phyloP scores from a whole-genome alignment of 768 basidiomycete species.

The Boletus vinaceobasis region DNA sequence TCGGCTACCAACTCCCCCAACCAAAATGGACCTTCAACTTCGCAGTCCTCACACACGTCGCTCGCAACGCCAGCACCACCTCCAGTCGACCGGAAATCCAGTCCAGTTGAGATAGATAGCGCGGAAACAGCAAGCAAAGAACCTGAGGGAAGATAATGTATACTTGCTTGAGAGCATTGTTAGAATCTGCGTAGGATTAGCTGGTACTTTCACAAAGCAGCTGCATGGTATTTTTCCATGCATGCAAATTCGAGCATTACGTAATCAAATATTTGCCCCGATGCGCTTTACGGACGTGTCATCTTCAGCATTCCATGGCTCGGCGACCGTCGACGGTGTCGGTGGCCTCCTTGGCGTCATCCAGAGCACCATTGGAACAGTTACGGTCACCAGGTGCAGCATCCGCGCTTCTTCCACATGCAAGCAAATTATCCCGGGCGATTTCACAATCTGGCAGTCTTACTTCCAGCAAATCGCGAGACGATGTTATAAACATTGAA shows the following conservation, averaged over 20 bases:
- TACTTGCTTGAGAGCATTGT: constrained; percentile 4
- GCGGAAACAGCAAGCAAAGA: constrained; percentile 19
- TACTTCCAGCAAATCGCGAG: constrained; percentile 14
- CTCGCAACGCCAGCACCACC: constrained; percentile 30
- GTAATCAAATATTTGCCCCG: constrained; percentile 11
- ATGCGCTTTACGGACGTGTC: background rate
- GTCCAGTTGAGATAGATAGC: constrained; percentile 18
- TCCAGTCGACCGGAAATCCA: constrained; percentile 30
- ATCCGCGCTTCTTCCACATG: constrained; percentile 2
- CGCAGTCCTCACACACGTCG: constrained; percentile 28
- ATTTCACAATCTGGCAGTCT: constrained; percentile 12
- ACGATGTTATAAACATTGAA: constrained; percentile 36
- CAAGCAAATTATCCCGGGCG: constrained; percentile 3
- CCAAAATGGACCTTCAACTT: constrained; percentile 28
- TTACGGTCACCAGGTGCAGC: constrained; percentile 5
- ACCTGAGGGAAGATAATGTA: constrained; percentile 23
- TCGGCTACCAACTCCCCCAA: constrained; percentile 34
- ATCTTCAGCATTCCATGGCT: constrained; percentile 32
- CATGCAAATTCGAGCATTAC: constrained; percentile 12
- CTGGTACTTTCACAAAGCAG: background rate
- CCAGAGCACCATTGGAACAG: constrained; percentile 10
- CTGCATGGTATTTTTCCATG: background rate
- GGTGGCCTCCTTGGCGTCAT: constrained; percentile 25
- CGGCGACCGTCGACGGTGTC: constrained; percentile 37
- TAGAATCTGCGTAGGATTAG: constrained; percentile 3